Conservation (phyloP, 805 yeast species). For the Ascoidea rubescens region DNA sequence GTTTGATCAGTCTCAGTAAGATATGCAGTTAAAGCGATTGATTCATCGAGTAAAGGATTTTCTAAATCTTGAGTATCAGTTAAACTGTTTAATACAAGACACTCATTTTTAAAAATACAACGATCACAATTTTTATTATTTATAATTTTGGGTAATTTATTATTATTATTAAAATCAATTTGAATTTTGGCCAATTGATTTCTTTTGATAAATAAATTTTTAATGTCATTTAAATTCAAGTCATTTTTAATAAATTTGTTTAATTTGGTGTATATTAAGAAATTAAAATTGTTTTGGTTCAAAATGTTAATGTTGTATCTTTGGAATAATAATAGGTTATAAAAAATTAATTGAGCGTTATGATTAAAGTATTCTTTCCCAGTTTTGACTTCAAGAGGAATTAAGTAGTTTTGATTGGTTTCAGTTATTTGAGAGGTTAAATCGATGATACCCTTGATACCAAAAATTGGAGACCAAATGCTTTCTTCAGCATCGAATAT, state of each 20-base stretch:
- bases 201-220: conserved; percentile 56
- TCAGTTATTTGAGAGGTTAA: conserved; percentile 46
- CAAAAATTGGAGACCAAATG: conserved; percentile 84
- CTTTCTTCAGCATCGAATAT: conserved; percentile 81
- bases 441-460: conserved; percentile 81
- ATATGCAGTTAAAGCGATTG: conserved; percentile 41
- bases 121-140: conserved; percentile 42
- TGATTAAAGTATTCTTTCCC: conserved; percentile 58
- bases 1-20: conserved; percentile 38
- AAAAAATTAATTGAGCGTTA: conserved; percentile 76
- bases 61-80: conserved; percentile 45
- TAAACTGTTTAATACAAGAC: conserved; percentile 53
- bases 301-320: conserved; percentile 54
- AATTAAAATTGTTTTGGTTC: conserved; percentile 26
- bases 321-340: conserved; percentile 67
- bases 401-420: conserved; percentile 21
- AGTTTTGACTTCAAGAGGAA: conserved; percentile 86
- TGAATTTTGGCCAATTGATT: conserved; percentile 50
- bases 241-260: conserved; percentile 41
- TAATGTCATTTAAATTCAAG: conserved; percentile 39
- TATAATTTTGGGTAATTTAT: conserved; percentile 44
- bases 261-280: conserved; percentile 62
- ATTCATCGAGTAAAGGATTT: conserved; percentile 21
- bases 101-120: conserved; percentile 40
- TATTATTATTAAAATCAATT: conserved; percentile 27